phyloP scores from a whole-genome alignment of 441 rosid genomes.

The Erodium texanum region DNA sequence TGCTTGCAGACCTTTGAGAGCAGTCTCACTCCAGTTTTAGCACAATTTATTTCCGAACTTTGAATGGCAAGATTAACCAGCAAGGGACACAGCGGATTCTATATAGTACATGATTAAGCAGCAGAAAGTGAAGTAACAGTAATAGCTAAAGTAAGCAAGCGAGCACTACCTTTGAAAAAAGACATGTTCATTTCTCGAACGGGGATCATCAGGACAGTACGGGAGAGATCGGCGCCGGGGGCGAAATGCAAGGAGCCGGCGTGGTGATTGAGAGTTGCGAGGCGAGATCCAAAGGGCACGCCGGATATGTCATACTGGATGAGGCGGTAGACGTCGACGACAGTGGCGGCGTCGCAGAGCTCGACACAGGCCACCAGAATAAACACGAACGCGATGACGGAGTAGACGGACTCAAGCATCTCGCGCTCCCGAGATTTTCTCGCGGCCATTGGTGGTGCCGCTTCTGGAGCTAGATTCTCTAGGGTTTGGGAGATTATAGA shows the following conservation, averaged over 20 bases:
- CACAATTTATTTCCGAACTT: not conserved
- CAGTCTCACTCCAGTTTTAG: not conserved
- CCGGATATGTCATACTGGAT: slow-evolving; percentile 92
- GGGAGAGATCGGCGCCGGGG: slow-evolving; percentile 74
- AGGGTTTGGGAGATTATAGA: slow-evolving; percentile 23
- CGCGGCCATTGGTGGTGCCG: slow-evolving; percentile 26
- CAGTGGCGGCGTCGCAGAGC: slow-evolving; percentile 86
- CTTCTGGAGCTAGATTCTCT: not conserved
- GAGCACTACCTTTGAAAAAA: slow-evolving; percentile 46
- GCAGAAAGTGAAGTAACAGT: not conserved
- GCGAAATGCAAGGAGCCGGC: slow-evolving; percentile 72
- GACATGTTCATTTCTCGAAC: slow-evolving; percentile 60
- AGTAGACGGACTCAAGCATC: slow-evolving; percentile 54
- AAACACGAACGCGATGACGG: slow-evolving; percentile 51
- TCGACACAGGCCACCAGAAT: slow-evolving; percentile 74
- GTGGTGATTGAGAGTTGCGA: slow-evolving; percentile 79
- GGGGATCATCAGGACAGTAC: slow-evolving; percentile 75
- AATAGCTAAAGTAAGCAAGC: not conserved
- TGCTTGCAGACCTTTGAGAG: too few relatives aligned
- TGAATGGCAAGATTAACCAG: not conserved
- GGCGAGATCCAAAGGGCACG: slow-evolving; percentile 77
- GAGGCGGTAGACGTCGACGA: slow-evolving; percentile 86
- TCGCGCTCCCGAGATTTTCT: slow-evolving; percentile 20
- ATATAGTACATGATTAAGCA: too few relatives aligned
- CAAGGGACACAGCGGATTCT: too few relatives aligned